Percentiles rank a stretch among this genome's conserved stretches.
phyloP scores from a whole-genome alignment of 768 basidiomycete species.

The Omphalotus guepiniiformis region DNA sequence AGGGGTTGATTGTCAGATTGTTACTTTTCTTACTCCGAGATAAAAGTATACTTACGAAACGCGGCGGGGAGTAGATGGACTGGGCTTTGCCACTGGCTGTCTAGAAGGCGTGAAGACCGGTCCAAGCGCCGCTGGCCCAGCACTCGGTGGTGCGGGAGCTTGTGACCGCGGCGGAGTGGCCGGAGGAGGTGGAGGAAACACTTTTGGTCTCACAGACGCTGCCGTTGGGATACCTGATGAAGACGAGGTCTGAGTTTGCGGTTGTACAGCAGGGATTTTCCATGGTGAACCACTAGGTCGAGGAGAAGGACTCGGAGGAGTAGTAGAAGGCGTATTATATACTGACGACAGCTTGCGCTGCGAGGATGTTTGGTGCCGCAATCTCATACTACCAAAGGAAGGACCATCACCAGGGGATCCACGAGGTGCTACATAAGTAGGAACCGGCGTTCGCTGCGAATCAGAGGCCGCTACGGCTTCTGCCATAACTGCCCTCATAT shows the following conservation, averaged over 20 bases:
- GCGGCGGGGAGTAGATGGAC: constrained; percentile 32
- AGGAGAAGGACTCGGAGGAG: constrained; percentile 18
- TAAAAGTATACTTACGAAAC: constrained; percentile 42
- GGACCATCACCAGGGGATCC: constrained; percentile 9
- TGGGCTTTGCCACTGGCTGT: constrained; percentile 29
- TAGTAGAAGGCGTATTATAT: not conserved
- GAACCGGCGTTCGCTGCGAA: constrained; percentile 9
- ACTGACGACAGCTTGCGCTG: not conserved
- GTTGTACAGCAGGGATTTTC: constrained; percentile 15
- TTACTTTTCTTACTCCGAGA: not conserved
- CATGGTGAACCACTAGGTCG: constrained; percentile 13
- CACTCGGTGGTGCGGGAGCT: not conserved
- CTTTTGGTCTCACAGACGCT: not conserved
- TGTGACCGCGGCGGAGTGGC: not conserved
- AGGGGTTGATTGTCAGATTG: too few species aligned
- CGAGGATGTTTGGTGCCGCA: not conserved
- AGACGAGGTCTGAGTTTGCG: constrained; percentile 3
- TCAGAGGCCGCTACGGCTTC: constrained; percentile 46
- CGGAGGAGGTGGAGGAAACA: not conserved
- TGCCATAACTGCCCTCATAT: constrained; percentile 85
- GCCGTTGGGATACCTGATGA: not conserved
- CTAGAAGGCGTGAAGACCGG: constrained; percentile 62
- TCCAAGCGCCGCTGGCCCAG: constrained; percentile 38
- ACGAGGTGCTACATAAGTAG: constrained; percentile 6
- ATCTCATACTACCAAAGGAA: not conserved